Base-by-base conservation (phyloP, 371 early-diverging fungal genomes). In the Mucor velutinosus region DNA sequence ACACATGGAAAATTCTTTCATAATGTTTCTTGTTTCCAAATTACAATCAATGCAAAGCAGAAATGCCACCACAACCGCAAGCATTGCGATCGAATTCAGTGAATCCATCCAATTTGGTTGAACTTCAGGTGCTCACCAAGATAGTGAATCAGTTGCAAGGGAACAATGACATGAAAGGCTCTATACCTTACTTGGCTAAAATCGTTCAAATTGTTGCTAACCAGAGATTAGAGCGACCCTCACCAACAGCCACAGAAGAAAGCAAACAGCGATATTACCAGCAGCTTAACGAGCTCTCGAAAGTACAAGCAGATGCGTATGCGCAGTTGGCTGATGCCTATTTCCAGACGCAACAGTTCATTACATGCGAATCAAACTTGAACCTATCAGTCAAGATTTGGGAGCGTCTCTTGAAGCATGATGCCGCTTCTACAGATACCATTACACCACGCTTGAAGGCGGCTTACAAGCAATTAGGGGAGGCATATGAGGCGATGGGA, bases 151-250 rank as follows among this genome's bases (percentile, higher is more conserved):
- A 72, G 23, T 53, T 70, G 14, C 76, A 77, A 59, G 49, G 14
- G 2, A 62, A 69, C 32, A 67, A 65, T 17, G 66, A 78, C 51
- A 68, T 75, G 27, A 45, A 60, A 33, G 77, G 74, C 7, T 63
- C 76, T 8, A 78, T 81, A 60, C 82, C 82, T 11, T 81, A 78
- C 57, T 37, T 78, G 11, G 77, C 82, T n/a, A 81, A 81, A 39
- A 76, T 81, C 14, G 77, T 70, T 5, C 82, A 81, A 35, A 76
- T 78, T 25, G 62, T 81, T 29, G 77, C 78, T n/a, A 76, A 76
- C 41, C 81, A 80, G 51, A 61, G 29, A 7, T 23, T 73, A 5
- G 62, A 58, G 23, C 49, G 58, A 45, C 29, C 65, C 8, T 11
- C n/a, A 58, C 35, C 33, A 30, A 12, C 51, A 21, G 12, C 51